Conservation (phyloP, 1,139 yeast genomes). For the Suhomyces bolitotheri region DNA sequence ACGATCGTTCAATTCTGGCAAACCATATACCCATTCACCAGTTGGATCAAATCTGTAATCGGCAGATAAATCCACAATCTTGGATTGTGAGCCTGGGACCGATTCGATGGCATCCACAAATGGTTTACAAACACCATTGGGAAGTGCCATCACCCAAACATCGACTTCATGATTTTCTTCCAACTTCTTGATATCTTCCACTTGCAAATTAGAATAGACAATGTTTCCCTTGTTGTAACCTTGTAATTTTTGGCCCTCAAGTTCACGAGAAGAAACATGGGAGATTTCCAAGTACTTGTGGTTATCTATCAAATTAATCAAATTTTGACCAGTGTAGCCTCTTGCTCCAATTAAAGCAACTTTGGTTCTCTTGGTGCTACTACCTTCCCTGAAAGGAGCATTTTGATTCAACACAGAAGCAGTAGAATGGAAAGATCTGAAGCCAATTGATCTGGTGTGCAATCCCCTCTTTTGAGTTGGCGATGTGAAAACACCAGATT, state of each 20-base stretch:
- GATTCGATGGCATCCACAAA: constrained; percentile 91
- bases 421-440: constrained; percentile 29
- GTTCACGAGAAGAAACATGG: constrained; percentile 94
- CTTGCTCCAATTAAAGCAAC: constrained; percentile 98
- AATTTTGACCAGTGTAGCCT: constrained; percentile 94
- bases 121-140: constrained; percentile 97
- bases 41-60: constrained; percentile 91
- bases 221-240: constrained; percentile 85
- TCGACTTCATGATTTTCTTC: constrained; percentile 82
- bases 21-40: constrained; percentile 89
- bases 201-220: constrained; percentile 79
- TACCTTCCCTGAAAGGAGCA: constrained; percentile 66
- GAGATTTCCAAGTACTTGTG: constrained; percentile 88
- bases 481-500: constrained; percentile 43
- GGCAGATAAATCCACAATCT: constrained; percentile 89
- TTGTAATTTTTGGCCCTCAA: constrained; percentile 79
- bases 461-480: constrained; percentile 44
- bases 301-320: constrained; percentile 78
- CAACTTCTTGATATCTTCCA: constrained; percentile 77
- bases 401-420: constrained; percentile 53
- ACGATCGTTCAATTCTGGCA: constrained; percentile 80
- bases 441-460: constrained; percentile 27
- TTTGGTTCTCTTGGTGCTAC: constrained; percentile 60
- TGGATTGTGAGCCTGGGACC: constrained; percentile 58
- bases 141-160: constrained; percentile 98